Evolutionary conservation across 257 asterid genomes (phyloP), one percentile per base, ranked within the genome.

Genomic region (Cynanchum wilfordii): DNA sequence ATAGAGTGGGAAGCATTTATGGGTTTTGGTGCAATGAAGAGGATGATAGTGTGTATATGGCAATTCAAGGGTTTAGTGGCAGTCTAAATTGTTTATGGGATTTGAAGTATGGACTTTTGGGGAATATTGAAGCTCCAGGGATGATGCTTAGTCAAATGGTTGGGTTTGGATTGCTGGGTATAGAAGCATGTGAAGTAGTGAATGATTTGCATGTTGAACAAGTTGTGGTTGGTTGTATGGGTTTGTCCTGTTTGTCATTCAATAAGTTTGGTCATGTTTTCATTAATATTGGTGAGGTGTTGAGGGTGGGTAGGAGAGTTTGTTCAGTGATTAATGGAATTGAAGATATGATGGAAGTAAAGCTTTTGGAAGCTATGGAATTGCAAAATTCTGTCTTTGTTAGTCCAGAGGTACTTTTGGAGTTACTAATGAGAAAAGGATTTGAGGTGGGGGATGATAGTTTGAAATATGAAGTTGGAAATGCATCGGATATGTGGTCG

Each of bases 401-500:
- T 71, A 86, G 97, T 76, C 97, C 99, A 2, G 97, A 94, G 84
- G 73, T 87, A 74, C 64, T 87, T 54, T 40, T 76, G 42, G 85
- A 75, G 71, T 67, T 82, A 51, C 44, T 84, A 44, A 75, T 66
- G 22, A 82, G 73, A 71, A 84, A 70, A 19, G 88, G 81, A 52
- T 68, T 77, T 63, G 84, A 78, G 62, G 40, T 86, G 71, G 82
- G 75, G 78, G 54, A 20, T 69, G 86, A 55, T 44, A 80, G 69
- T 70, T 73, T 77, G 38, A 72, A 38, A 68, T 72, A 73, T 72
- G 81, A 81, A 76, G 84, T 89, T 70, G 85, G 86, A 49, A 80
- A 71, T 77, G 88, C 87, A 82, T 86, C 96, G 22, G 97, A 91
- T 84, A 88, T 84, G 79, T 94, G 97, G 99, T 87, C 95, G 15